Conservation (phyloP, 257 asterid genomes). For the Solanum corneliomulleri region DNA sequence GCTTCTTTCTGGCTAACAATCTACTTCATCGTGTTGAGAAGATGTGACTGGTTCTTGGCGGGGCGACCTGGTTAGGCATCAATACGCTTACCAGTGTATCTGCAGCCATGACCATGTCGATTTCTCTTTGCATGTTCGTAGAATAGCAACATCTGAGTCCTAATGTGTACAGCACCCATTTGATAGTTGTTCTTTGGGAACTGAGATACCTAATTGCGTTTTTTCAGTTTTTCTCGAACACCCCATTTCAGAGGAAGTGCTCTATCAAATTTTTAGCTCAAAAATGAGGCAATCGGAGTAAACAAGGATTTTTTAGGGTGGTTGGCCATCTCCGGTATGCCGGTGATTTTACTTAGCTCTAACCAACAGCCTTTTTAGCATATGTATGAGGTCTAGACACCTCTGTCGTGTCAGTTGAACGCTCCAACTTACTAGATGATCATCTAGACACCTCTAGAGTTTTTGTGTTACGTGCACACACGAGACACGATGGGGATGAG, state of each 20-base stretch:
- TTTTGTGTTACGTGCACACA: background rate
- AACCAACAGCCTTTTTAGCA: background rate
- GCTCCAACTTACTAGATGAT: background rate
- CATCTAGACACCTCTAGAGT: background rate
- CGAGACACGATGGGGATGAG: background rate
- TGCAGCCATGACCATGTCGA: slow-evolving; percentile 13
- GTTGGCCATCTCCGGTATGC: background rate
- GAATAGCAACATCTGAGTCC: slow-evolving; percentile 5
- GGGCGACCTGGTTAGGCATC: background rate
- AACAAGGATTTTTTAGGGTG: background rate
- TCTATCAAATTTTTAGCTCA: background rate
- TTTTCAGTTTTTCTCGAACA: background rate
- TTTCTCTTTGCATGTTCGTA: background rate
- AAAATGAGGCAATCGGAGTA: background rate
- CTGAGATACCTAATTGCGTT: background rate
- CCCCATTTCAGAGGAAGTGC: background rate
- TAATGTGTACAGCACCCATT: background rate
- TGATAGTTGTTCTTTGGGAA: background rate
- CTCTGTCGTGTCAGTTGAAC: background rate
- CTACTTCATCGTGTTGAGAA: background rate
- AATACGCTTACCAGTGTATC: background rate
- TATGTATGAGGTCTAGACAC: background rate
- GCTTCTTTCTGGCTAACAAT: background rate
- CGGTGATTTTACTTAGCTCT: background rate
- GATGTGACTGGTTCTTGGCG: background rate